phyloP scores from a whole-genome alignment of 371 early-diverging fungal genomes.

The Haplosporangium sp. region DNA sequence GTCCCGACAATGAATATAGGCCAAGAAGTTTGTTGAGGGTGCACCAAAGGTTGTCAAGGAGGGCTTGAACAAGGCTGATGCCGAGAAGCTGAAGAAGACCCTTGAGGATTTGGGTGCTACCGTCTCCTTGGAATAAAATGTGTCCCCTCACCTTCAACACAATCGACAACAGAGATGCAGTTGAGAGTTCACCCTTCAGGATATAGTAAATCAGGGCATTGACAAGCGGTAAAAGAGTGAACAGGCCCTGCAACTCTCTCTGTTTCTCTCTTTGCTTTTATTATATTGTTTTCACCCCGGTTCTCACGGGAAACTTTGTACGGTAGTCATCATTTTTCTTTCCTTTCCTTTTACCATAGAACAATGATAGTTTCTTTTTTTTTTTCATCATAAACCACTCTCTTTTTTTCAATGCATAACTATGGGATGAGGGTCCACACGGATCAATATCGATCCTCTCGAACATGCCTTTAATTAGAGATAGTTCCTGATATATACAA shows the following conservation, averaged over 20 bases:
- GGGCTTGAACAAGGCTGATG: slow-evolving; percentile 93
- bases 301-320: not conserved
- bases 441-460: too few species aligned
- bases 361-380: not conserved
- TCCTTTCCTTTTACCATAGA: slow-evolving; percentile 1
- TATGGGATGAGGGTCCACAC: too few species aligned
- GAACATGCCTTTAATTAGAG: slow-evolving; percentile 2
- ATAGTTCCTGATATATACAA: slow-evolving; percentile 25
- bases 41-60: slow-evolving; percentile 97
- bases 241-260: not conserved
- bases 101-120: slow-evolving; percentile 96
- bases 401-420: not conserved
- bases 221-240: not conserved
- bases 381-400: slow-evolving; percentile 14
- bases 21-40: slow-evolving; percentile 98
- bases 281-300: not conserved
- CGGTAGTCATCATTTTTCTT: slow-evolving; percentile 2
- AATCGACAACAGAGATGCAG: not conserved
- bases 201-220: not conserved
- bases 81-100: slow-evolving; percentile 95
- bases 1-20: slow-evolving; percentile 54
- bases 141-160: too few species aligned
- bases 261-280: not conserved
- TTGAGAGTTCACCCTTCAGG: not conserved
- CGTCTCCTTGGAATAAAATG: slow-evolving; percentile 86